A percentile compares a stretch with the other conserved stretches of the same genome.
Conservation (phyloP, 176 grass and related monocot species). For the Calamus simplicifolius region DNA sequence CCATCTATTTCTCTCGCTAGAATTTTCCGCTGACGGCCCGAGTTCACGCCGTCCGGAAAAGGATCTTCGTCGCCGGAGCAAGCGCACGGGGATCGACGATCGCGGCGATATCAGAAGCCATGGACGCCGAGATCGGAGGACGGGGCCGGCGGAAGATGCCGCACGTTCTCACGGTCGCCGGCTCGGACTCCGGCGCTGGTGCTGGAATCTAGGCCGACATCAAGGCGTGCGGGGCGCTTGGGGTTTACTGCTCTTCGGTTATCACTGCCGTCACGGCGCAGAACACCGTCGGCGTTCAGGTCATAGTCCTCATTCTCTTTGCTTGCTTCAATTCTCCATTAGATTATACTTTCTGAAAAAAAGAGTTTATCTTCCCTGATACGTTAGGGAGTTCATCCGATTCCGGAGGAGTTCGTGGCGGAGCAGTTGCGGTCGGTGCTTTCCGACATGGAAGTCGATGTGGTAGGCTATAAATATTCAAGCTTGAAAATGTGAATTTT, state of each 20-base stretch:
- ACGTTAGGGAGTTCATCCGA: constrained; percentile 54
- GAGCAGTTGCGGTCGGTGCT: constrained; percentile 79
- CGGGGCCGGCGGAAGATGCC: constrained; percentile 20
- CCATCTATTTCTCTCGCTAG: too few relatives aligned
- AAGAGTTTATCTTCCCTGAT: background rate
- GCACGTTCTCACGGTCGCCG: constrained; percentile 84
- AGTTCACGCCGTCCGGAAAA: too few relatives aligned
- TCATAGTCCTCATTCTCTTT: constrained; percentile 1
- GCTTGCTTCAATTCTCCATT: background rate
- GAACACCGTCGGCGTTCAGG: constrained; percentile 94
- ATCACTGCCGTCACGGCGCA: constrained; percentile 88
- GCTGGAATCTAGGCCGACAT: constrained; percentile 88
- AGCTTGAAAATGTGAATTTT: too few relatives aligned
- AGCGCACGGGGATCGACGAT: background rate
- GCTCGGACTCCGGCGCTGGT: constrained; percentile 77
- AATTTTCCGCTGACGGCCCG: too few relatives aligned
- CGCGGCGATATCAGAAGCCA: constrained; percentile 14
- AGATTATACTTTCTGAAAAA: background rate
- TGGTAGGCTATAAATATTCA: constrained; percentile 31
- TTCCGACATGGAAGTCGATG: constrained; percentile 87
- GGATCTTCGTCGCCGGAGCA: background rate
- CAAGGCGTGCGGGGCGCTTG: constrained; percentile 77
- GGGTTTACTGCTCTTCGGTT: constrained; percentile 82
- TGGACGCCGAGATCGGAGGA: too few relatives aligned
- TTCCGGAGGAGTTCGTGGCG: constrained; percentile 72